Conservation (phyloP, 176 grass and related monocot species). For the Oryza rufipogon region DNA sequence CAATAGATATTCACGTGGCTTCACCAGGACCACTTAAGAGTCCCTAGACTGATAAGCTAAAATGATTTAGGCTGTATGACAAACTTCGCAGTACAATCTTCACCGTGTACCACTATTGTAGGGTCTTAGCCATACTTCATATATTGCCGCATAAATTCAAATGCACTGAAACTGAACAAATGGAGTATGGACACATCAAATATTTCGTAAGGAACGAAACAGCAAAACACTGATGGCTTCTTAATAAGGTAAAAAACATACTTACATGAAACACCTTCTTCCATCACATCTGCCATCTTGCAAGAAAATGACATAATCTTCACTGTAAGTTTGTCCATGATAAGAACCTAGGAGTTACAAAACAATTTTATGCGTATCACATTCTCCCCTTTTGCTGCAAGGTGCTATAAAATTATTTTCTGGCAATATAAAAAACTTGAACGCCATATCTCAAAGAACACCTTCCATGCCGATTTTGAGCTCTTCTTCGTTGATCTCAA, state of each 20-base stretch:
- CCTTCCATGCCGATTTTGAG: conserved; percentile 85
- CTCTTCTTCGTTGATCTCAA: conserved; percentile 62
- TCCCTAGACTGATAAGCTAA: background rate
- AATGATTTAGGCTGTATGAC: background rate
- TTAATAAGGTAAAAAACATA: background rate
- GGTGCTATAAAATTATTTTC: background rate
- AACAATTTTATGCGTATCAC: conserved; percentile 4
- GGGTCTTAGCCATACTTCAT: background rate
- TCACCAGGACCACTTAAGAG: background rate
- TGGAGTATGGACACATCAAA: background rate
- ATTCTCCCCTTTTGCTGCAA: background rate
- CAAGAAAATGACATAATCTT: conserved; percentile 81
- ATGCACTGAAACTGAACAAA: background rate
- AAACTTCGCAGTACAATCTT: background rate
- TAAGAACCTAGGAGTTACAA: conserved; percentile 64
- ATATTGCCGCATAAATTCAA: background rate
- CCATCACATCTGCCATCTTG: conserved; percentile 88
- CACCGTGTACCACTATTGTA: background rate
- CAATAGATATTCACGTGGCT: background rate
- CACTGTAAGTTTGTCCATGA: conserved; percentile 91
- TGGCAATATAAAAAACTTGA: background rate
- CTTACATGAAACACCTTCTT: conserved; percentile 92
- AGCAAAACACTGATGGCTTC: background rate
- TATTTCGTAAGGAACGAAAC: background rate
- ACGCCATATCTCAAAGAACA: conserved; percentile 35